Percentiles rank a stretch among this genome's conserved stretches.
These are phyloP conservation scores for Phaseolus coccineus DNA, from an alignment of 331 rosid species.

Conservation along the genomic window DNA sequence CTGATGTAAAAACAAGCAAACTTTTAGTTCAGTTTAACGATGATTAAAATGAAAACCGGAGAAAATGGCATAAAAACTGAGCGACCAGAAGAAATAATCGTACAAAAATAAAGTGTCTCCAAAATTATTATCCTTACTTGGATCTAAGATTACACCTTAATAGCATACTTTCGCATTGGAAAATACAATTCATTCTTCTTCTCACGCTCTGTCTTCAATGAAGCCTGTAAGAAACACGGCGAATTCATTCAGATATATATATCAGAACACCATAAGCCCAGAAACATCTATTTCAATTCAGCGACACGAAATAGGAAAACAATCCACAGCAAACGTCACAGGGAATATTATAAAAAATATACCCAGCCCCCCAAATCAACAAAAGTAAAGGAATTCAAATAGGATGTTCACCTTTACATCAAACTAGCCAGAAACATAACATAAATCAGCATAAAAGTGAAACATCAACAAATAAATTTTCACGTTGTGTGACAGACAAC, in stretches of 20 bases:
- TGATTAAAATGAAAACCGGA: background rate
- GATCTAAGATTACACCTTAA: conserved; percentile 65
- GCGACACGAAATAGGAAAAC: background rate
- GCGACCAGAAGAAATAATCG: background rate
- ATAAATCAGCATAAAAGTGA: background rate
- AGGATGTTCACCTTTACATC: background rate
- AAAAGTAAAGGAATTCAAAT: background rate
- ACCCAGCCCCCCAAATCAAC: background rate
- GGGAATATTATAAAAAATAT: background rate
- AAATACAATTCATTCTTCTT: conserved; percentile 83
- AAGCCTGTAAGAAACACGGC: conserved; percentile 53
- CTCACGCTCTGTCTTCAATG: conserved; percentile 81
- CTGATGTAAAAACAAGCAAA: background rate
- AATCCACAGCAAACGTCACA: background rate
- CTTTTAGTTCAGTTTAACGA: background rate
- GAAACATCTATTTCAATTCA: background rate
- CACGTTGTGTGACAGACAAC: background rate
- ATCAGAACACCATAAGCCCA: background rate
- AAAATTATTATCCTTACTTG: conserved; percentile 1
- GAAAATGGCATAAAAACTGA: too few species aligned
- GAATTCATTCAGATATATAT: background rate
- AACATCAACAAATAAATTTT: conserved; percentile 1
- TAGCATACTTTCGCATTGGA: conserved; percentile 86
- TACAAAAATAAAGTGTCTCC: conserved; percentile 8
- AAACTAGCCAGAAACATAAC: background rate